phyloP scores from a whole-genome alignment of 208 protist species.

The Phytomonas sp. region DNA sequence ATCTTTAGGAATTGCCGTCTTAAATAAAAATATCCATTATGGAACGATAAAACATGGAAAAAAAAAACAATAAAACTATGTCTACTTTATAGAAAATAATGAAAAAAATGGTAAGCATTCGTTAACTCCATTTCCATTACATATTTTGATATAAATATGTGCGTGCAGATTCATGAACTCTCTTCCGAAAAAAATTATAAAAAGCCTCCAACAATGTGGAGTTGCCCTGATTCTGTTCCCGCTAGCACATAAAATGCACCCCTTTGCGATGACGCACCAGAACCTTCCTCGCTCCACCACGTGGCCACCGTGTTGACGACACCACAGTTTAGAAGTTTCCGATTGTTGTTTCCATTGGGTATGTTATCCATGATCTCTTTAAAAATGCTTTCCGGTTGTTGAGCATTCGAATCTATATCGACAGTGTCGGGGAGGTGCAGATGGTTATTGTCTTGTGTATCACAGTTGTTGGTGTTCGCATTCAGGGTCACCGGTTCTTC shows the following conservation, averaged over 20 bases:
- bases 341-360: not conserved
- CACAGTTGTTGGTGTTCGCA: not conserved
- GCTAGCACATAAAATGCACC: constrained; percentile 11
- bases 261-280: not conserved
- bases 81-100: constrained; percentile 17
- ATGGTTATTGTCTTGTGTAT: not conserved
- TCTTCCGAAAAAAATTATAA: not conserved
- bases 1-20: not conserved
- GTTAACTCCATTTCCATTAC: not conserved
- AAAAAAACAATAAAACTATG: constrained; percentile 16
- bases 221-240: constrained; percentile 12
- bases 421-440: not conserved
- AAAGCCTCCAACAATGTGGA: constrained; percentile 11
- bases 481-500: not conserved
- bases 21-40: not conserved
- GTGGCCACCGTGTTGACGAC: constrained; percentile 64
- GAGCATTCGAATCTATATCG: not conserved
- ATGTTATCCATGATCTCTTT: not conserved
- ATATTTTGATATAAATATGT: constrained; percentile 11
- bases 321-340: constrained; percentile 26
- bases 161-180: constrained; percentile 16
- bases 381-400: not conserved
- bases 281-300: constrained; percentile 19
- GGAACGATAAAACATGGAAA: not conserved
- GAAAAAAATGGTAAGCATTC: constrained; percentile 11